Evolutionary conservation across 768 basidiomycete species (phyloP).

Genomic region (Calocybe cyanea): DNA sequence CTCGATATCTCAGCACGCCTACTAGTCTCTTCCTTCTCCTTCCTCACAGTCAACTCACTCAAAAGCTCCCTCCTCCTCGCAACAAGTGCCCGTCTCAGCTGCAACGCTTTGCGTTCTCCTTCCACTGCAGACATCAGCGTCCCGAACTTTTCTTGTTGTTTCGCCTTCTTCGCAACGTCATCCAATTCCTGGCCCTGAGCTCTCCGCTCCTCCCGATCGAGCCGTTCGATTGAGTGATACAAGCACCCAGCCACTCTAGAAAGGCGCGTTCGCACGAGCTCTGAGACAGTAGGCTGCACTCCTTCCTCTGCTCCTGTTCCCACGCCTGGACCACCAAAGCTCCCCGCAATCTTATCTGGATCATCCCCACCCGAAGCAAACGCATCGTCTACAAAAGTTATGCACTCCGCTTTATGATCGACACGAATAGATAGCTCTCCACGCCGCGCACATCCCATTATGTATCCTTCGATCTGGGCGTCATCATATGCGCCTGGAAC

Average conservation of each 20-base stretch:
- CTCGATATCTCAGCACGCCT: constrained; percentile 66
- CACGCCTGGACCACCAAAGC: no score
- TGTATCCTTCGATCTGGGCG: constrained; percentile 84
- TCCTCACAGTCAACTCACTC: constrained; percentile 77
- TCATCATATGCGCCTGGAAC: constrained; percentile 57
- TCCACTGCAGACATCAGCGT: constrained; percentile 62
- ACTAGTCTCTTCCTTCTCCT: constrained; percentile 86
- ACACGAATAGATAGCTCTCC: constrained; percentile 85
- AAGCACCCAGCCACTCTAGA: constrained; percentile 71
- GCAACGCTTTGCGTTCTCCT: constrained; percentile 73
- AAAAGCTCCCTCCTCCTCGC: constrained; percentile 83
- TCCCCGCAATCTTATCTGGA: constrained; percentile 28
- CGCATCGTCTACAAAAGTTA: constrained; percentile 80
- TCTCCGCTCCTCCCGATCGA: constrained; percentile 46
- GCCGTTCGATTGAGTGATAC: constrained; percentile 58
- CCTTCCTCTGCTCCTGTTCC: constrained; percentile 32
- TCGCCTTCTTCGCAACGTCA: constrained; percentile 44
- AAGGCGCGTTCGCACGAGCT: constrained; percentile 74
- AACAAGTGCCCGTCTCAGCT: constrained; percentile 74
- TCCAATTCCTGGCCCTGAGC: constrained; percentile 18
- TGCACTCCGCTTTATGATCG: constrained; percentile 82
- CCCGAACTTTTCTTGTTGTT: constrained; percentile 54
- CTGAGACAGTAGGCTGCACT: constrained; percentile 69
- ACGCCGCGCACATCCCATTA: constrained; percentile 87
- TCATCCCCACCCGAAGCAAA: constrained; percentile 40